Conservation (phyloP, 148 eudicot species). For the Arctostaphylos glauca region DNA sequence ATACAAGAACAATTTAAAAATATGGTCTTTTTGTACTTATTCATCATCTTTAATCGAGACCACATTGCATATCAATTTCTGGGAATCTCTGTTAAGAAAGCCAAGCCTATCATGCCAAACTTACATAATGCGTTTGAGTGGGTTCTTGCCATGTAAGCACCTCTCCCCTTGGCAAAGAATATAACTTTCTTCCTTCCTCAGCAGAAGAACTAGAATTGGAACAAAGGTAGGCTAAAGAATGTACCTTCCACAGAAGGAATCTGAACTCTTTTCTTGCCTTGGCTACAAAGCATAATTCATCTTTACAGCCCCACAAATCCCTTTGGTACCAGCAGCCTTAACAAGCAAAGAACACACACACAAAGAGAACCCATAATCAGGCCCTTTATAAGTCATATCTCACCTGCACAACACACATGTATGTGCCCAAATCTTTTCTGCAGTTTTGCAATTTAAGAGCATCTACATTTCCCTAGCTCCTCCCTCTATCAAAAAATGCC, state of each 20-base stretch:
- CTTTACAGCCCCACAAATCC: slow-evolving; percentile 21
- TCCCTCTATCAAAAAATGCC: background rate
- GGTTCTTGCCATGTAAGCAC: background rate
- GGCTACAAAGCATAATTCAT: slow-evolving; percentile 2
- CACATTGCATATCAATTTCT: too few relatives aligned
- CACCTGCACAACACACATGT: background rate
- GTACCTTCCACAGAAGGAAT: slow-evolving; percentile 8
- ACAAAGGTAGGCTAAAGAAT: background rate
- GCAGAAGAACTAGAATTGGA: background rate
- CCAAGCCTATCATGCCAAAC: background rate
- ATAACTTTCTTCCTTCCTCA: background rate
- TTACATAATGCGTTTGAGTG: background rate
- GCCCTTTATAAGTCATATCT: background rate
- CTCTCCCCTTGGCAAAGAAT: slow-evolving; percentile 5
- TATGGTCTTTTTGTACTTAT: too few relatives aligned
- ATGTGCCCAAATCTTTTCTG: background rate
- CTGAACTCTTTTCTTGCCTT: slow-evolving; percentile 17
- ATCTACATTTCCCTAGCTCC: background rate
- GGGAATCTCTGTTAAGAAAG: too few relatives aligned
- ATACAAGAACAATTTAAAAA: too few relatives aligned
- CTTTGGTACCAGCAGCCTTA: slow-evolving; percentile 5
- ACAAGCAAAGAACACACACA: slow-evolving; percentile 19
- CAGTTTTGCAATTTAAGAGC: background rate
- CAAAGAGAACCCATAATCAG: background rate
- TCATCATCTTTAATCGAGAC: too few relatives aligned